Conservation (phyloP, 176 grass and related monocot species). For the Canna indica region DNA sequence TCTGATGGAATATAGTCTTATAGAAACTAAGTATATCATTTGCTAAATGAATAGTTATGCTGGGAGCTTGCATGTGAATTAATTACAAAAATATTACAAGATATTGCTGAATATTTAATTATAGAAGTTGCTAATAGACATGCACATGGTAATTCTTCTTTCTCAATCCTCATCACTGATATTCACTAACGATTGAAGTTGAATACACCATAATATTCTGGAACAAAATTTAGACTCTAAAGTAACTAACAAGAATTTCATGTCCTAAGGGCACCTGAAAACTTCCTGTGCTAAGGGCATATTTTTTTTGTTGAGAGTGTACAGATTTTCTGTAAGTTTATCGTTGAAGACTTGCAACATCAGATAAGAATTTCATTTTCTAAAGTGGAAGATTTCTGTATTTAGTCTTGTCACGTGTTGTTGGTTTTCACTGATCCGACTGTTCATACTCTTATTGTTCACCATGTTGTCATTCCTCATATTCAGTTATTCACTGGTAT, state of each 20-base stretch:
- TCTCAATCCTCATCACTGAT: background rate
- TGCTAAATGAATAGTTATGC: background rate
- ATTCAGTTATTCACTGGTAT: too few relatives aligned
- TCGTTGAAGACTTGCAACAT: too few relatives aligned
- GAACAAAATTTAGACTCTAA: background rate
- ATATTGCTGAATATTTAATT: background rate
- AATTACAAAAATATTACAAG: background rate
- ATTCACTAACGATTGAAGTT: background rate
- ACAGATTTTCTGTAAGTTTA: too few relatives aligned
- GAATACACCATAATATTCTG: background rate
- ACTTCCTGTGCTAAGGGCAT: too few relatives aligned
- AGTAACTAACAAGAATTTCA: background rate
- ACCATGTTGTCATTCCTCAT: too few relatives aligned
- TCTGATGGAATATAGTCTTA: background rate
- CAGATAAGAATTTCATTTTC: too few relatives aligned
- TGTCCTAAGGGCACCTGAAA: too few relatives aligned
- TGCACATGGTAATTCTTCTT: background rate
- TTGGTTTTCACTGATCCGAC: too few relatives aligned
- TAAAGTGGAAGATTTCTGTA: too few relatives aligned
- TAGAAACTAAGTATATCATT: background rate
- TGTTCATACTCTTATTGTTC: too few relatives aligned
- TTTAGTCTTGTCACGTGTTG: too few relatives aligned
- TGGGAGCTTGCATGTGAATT: background rate
- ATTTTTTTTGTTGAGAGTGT: too few relatives aligned
- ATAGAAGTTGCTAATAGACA: background rate